phyloP scores from a whole-genome alignment of 2,329 filamentous ascomycete species.

The Aspergillus sp. region DNA sequence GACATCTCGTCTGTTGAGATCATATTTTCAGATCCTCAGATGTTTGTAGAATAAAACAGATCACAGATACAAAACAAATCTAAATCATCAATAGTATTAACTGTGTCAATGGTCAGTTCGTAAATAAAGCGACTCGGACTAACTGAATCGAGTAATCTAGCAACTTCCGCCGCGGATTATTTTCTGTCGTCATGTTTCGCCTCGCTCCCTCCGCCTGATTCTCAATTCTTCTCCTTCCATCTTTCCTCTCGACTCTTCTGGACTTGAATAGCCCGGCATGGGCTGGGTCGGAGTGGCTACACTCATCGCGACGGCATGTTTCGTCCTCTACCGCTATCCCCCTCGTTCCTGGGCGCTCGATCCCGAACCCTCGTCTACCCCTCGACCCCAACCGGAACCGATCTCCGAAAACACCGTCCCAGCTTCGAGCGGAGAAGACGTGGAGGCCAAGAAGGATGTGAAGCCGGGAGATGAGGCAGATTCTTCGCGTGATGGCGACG shows the following conservation, averaged over 20 bases:
- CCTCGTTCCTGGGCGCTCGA: constrained; percentile 28
- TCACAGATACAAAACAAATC: no score
- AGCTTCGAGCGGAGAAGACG: no score
- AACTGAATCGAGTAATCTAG: no score
- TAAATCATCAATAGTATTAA: no score
- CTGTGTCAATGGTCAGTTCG: no score
- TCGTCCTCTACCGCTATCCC: constrained; percentile 36
- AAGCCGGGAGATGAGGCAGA: constrained; percentile 3
- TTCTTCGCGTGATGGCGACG: constrained; percentile 2
- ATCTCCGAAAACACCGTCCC: constrained; percentile 6
- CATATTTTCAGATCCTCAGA: no score
- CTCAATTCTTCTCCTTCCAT: neutral
- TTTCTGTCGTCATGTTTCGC: neutral
- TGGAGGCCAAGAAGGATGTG: neutral
- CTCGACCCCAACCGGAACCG: constrained; percentile 12
- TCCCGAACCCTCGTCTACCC: constrained; percentile 6
- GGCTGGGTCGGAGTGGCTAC: constrained; percentile 37
- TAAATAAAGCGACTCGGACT: no score
- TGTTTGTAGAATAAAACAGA: no score
- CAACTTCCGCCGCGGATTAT: neutral
- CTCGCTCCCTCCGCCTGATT: neutral
- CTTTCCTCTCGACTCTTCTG: neutral
- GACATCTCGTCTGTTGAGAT: no score
- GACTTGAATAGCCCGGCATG: constrained; percentile 26
- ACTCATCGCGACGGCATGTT: constrained; percentile 35